Evolutionary conservation across 2,329 filamentous ascomycete genomes (phyloP).

Genomic region (Xylariaceae sp.): DNA sequence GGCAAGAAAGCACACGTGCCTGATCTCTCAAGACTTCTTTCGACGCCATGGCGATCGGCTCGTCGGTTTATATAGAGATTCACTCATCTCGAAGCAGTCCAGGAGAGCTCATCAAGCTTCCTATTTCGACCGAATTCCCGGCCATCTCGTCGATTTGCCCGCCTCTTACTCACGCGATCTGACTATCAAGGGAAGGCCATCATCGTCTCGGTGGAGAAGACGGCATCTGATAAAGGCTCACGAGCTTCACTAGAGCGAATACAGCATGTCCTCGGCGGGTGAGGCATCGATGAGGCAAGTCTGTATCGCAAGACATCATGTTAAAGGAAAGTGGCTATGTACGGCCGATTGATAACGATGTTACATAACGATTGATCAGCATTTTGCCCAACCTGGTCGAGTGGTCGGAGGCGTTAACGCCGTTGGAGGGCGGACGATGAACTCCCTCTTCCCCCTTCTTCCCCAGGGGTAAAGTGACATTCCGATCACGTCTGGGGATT

Average conservation of each 20-base stretch:
- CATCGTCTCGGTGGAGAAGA: background rate
- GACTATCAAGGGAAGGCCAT: background rate
- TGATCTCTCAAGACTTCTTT: slow-evolving; percentile 19
- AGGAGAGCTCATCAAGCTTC: slow-evolving; percentile 24
- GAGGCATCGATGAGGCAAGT: slow-evolving; percentile 16
- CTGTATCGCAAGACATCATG: slow-evolving; percentile 18
- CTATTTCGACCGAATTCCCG: slow-evolving; percentile 26
- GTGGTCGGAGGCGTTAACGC: background rate
- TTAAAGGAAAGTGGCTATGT: slow-evolving; percentile 28
- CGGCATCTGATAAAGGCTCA: slow-evolving; percentile 4
- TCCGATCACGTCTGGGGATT: no score
- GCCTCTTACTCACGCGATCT: slow-evolving; percentile 19
- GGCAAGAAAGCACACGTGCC: slow-evolving; percentile 13
- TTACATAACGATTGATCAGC: slow-evolving; percentile 9
- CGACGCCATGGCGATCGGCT: slow-evolving; percentile 14
- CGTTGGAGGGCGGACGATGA: background rate
- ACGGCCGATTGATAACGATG: slow-evolving; percentile 17
- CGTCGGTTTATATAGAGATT: slow-evolving; percentile 24
- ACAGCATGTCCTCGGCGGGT: slow-evolving; percentile 1
- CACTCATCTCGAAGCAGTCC: background rate
- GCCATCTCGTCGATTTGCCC: slow-evolving; percentile 19
- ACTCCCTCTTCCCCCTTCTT: no score
- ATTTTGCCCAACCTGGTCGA: slow-evolving; percentile 4
- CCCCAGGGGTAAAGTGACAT: no score
- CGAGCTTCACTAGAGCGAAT: slow-evolving; percentile 14